Evolutionary conservation across 495 filamentous ascomycete genomes (phyloP), one percentile per base, ranked within the genome.

Genomic region (Diplogelasinospora grovesii): DNA sequence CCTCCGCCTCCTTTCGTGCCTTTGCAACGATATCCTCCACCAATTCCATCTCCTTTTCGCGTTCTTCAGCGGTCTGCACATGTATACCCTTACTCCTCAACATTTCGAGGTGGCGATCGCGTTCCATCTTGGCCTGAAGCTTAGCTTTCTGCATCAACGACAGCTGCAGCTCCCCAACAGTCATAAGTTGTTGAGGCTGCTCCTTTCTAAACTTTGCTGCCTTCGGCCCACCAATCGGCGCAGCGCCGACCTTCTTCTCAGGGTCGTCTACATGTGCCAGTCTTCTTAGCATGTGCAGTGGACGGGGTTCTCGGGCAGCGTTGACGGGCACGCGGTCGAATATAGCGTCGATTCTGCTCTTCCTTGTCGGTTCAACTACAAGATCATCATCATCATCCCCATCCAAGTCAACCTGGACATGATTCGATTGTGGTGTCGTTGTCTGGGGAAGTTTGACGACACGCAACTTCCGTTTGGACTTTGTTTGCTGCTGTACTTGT

Each of bases 11-110:
- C 46, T 75, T 69, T 27, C 89, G 72, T 15, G 89, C 92, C 48
- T 81, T 86, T 20, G 89, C 83, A 22, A 98, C 70, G 25, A 96
- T 70, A 48, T 95, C 80, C 46, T 97, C 93, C 15, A 95, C 75
- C 43, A 89, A 78, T 19, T 82, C 79, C 54, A 77, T 50, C 56
- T 90, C 82, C 9, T 79, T 78, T 47, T 84, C 81, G 42, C 85
- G 73, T 49, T 99, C 89, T 59, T 95, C 92, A 4, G 79, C 76
- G 1, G 86, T 95, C 49, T 85, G 82, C n/a, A 96, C 68, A 28
- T 83, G 65, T 11, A 97, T 70, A 22, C 92, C 92, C 56, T 82
- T 85, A 14, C 81, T 79, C 39, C 75, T 72, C 18, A 97, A 69
- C 43, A 83, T 77, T 43, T 85, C 77, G 11, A 97, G 73, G 41